Percentiles rank a stretch among this genome's conserved stretches.
Conservation (phyloP, 2,329 filamentous ascomycete genomes). For the Fusarium sp. region DNA sequence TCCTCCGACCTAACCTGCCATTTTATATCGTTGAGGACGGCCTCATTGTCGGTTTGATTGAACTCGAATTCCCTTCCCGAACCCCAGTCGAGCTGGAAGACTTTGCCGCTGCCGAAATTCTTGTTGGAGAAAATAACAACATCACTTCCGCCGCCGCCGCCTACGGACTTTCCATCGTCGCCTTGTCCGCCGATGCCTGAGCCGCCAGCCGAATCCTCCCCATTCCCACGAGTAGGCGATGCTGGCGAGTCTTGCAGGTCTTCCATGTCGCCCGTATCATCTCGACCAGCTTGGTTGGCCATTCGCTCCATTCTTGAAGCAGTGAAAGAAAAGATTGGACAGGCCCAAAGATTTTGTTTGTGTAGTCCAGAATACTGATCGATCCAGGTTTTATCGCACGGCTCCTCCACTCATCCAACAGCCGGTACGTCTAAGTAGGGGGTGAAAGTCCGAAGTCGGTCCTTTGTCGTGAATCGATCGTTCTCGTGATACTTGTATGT, state of each 20-base stretch:
- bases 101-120: not conserved
- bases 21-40: not conserved
- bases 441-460: not conserved
- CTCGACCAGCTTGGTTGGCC: slow-evolving; percentile 5
- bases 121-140: not conserved
- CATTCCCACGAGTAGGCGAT: not conserved
- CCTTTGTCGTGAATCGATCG: slow-evolving; percentile 17
- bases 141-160: not conserved
- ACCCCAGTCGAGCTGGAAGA: not conserved
- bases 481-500: slow-evolving; percentile 4
- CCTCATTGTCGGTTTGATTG: not conserved
- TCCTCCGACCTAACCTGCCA: slow-evolving; percentile 2
- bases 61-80: not conserved
- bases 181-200: not conserved
- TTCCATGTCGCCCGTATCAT: slow-evolving; percentile 9
- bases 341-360: slow-evolving; percentile 1
- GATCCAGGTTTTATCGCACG: not conserved
- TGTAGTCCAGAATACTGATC: not conserved
- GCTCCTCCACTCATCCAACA: not conserved
- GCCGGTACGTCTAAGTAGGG: not conserved
- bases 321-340: not conserved
- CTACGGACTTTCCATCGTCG: too few species aligned
- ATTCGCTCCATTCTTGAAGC: slow-evolving; percentile 29
- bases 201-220: not conserved
- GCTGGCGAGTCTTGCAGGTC: not conserved